phyloP scores from a whole-genome alignment of 1,139 yeast genomes.

The Hemisphaericaspora xylanilytica region DNA sequence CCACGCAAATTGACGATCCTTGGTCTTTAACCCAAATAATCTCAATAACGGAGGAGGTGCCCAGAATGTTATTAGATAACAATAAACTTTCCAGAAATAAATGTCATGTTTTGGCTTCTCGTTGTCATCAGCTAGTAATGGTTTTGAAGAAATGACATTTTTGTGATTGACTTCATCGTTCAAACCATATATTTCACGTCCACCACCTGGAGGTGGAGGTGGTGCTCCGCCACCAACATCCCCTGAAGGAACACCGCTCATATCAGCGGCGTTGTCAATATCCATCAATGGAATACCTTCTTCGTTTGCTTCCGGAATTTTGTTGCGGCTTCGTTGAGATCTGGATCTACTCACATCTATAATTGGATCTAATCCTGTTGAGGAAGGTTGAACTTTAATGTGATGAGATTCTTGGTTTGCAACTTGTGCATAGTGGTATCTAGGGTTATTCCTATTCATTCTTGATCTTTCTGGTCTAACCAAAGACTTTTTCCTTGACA shows the following conservation, averaged over 20 bases:
- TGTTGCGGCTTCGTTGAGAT: slow-evolving; percentile 10
- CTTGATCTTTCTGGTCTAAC: slow-evolving; percentile 80
- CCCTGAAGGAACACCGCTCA: slow-evolving; percentile 5
- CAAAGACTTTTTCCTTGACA: slow-evolving; percentile 61
- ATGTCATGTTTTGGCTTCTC: slow-evolving; percentile 27
- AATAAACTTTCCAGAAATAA: slow-evolving; percentile 79
- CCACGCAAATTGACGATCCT: slow-evolving; percentile 92
- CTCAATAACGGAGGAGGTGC: slow-evolving; percentile 76
- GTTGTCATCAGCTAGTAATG: slow-evolving; percentile 9
- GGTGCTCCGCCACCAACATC: slow-evolving; percentile 1
- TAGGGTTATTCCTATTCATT: slow-evolving; percentile 64
- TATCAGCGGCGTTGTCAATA: slow-evolving; percentile 19
- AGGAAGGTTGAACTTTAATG: slow-evolving; percentile 63
- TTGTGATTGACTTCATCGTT: slow-evolving; percentile 51
- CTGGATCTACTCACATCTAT: slow-evolving; percentile 13
- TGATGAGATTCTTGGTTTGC: slow-evolving; percentile 68
- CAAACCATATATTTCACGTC: slow-evolving; percentile 56
- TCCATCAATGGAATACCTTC: slow-evolving; percentile 51
- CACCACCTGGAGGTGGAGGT: slow-evolving; percentile 26
- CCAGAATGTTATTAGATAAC: slow-evolving; percentile 83
- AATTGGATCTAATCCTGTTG: slow-evolving; percentile 72
- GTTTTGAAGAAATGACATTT: slow-evolving; percentile 25
- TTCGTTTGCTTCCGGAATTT: slow-evolving; percentile 22
- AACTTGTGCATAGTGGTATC: slow-evolving; percentile 78
- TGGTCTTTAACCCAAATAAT: slow-evolving; percentile 73